Evolutionary conservation across 2,329 filamentous ascomycete genomes (phyloP).

Genomic region (Stachybotrys elegans): DNA sequence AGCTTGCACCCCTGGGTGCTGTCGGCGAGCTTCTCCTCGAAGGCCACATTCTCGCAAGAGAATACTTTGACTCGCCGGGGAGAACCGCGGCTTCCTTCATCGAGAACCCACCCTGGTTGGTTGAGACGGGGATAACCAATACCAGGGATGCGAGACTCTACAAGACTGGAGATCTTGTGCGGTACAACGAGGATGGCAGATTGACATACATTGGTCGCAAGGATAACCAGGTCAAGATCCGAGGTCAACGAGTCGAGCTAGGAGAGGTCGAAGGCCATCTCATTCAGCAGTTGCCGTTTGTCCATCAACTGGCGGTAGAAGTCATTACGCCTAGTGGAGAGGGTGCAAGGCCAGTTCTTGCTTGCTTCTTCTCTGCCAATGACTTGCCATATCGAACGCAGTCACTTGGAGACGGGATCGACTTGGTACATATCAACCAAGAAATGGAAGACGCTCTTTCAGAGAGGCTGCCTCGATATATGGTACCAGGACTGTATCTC

Average conservation of each 20-base stretch:
- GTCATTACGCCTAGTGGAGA: neutral
- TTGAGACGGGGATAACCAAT: neutral
- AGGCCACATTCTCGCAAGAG: conserved; percentile 9
- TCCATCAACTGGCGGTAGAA: neutral
- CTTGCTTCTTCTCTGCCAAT: neutral
- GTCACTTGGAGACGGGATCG: neutral
- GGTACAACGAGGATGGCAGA: conserved; percentile 21
- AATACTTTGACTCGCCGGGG: conserved; percentile 6
- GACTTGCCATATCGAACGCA: neutral
- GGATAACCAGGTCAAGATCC: conserved; percentile 32
- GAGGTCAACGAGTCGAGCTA: conserved; percentile 43
- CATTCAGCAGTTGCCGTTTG: neutral
- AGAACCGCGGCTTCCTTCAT: conserved; percentile 15
- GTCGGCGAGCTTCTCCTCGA: conserved; percentile 14
- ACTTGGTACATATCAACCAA: no score
- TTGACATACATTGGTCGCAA: conserved; percentile 38
- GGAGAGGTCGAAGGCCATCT: conserved; percentile 11
- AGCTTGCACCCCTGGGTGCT: conserved; percentile 8
- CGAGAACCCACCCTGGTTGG: conserved; percentile 21
- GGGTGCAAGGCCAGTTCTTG: neutral
- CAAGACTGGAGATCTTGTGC: conserved; percentile 7
- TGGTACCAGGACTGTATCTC: neutral
- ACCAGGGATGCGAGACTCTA: conserved; percentile 10
- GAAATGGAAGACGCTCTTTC: neutral
- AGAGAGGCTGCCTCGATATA: neutral